A percentile compares a stretch with the other conserved stretches of the same genome.
phyloP scores from a whole-genome alignment of 495 filamentous ascomycete species.

The Neurospora intermedia region DNA sequence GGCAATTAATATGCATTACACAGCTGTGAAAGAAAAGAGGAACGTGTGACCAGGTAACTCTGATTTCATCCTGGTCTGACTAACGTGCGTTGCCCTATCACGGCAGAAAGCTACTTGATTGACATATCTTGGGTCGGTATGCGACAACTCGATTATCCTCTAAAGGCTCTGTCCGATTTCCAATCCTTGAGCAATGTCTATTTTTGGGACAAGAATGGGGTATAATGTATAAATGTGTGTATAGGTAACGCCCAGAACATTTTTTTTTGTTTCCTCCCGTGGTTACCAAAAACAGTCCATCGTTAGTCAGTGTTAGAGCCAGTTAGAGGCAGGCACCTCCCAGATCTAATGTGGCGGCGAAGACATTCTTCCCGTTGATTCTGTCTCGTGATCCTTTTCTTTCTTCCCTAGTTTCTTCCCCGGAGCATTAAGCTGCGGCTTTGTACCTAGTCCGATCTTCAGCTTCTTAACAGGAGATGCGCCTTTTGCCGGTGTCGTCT shows the following conservation, averaged over 20 bases:
- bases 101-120: background rate
- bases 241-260: background rate
- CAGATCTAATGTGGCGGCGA: constrained; percentile 28
- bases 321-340: background rate
- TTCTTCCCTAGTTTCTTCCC: constrained; percentile 29
- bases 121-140: background rate
- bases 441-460: constrained; percentile 25
- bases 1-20: background rate
- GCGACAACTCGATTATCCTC: background rate
- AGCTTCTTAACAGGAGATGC: constrained; percentile 37
- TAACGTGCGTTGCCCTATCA: background rate
- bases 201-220: background rate
- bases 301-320: background rate
- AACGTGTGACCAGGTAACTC: background rate
- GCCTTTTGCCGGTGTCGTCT: constrained; percentile 26
- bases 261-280: background rate
- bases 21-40: background rate
- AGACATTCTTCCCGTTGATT: constrained; percentile 40
- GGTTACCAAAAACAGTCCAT: background rate
- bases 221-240: background rate
- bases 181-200: background rate
- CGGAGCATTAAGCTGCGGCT: constrained; percentile 27
- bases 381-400: constrained; percentile 36
- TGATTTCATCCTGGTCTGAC: background rate
- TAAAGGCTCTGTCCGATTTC: background rate